These are phyloP conservation scores for Fusarium proliferatum DNA, from an alignment of 2,329 filamentous ascomycete species.

Conservation along the genomic window DNA sequence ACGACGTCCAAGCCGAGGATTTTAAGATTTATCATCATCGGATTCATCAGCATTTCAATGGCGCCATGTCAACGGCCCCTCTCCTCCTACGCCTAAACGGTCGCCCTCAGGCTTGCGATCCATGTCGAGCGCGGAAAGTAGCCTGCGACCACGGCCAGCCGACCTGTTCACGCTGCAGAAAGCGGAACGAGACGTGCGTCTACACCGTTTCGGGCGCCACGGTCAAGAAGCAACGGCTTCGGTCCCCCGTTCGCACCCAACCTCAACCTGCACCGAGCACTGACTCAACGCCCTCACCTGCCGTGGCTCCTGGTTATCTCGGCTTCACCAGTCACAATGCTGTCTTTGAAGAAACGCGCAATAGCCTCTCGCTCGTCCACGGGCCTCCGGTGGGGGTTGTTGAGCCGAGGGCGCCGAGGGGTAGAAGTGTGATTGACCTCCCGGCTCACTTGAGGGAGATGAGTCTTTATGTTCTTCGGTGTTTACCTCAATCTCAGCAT, in stretches of 20 bases:
- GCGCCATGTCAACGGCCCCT: conserved; percentile 30
- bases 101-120: conserved; percentile 48
- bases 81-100: conserved; percentile 45
- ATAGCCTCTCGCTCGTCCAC: conserved; percentile 51
- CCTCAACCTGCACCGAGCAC: not conserved
- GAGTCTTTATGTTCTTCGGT: conserved; percentile 52
- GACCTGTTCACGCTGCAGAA: conserved; percentile 53
- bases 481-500: conserved; percentile 45
- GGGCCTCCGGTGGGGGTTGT: conserved; percentile 19
- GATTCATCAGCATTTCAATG: conserved; percentile 11
- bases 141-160: conserved; percentile 58
- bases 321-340: conserved; percentile 58
- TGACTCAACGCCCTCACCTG: conserved; percentile 33
- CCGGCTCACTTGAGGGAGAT: conserved; percentile 49
- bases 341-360: conserved; percentile 56
- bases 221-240: conserved; percentile 29
- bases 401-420: conserved; percentile 3
- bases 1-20: conserved; percentile 17
- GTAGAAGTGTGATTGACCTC: conserved; percentile 32
- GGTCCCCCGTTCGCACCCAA: conserved; percentile 1
- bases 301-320: conserved; percentile 52
- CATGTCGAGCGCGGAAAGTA: conserved; percentile 56
- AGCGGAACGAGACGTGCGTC: conserved; percentile 51
- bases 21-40: conserved; percentile 19
- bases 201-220: conserved; percentile 46